Base-by-base conservation (phyloP, 1,284 basidiomycete species). In the Wallemia hederae region DNA sequence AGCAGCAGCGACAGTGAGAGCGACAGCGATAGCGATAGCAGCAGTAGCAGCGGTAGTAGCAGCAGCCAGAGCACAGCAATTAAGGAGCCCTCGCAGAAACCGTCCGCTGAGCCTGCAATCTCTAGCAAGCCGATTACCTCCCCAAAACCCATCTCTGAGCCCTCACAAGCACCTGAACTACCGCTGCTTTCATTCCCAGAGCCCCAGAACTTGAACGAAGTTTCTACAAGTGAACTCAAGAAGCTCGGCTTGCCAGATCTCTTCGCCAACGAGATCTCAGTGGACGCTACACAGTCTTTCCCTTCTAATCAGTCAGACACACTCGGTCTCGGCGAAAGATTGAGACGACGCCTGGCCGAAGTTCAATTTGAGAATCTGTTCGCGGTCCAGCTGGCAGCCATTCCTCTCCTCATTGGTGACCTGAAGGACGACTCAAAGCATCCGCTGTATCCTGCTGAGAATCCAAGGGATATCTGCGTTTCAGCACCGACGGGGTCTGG, bases 401-500 rank as follows among this genome's bases (percentile, higher is more conserved):
- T 92, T 0, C 87, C 88, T 0, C 80, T 85, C 65, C 73, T 94
- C 1, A 75, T 89, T 17, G 65, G 70, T 24, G 68, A 75, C 11
- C 55, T 62, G 34, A 28, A 59, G 55, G 33, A 60, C 64, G 62
- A 31, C 66, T 62, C 11, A 68, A 73, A 62, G 72, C 58, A 70
- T n/a, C 39, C 75, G 0, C 72, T 94, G 1, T 88, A 89, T 66
- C 75, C 78, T 17, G 82, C 85, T 0, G 82, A 80, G 65, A 70
- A 78, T 26, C 82, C 82, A 25, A 76, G 77, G 49, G 94, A 99
- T 70, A 76, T 91, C 9, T 92, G 91, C 66, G 85, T 94, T n/a
- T 94, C 89, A 2, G 94, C 94, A 1, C 94, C 94, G 0, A 98
- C 92, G 0, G 92, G 92, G 28, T 91, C 87, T 65, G 92, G 92